Base-by-base conservation (phyloP, 1,139 yeast species). In the Magnusiomyces tetraspermus region DNA sequence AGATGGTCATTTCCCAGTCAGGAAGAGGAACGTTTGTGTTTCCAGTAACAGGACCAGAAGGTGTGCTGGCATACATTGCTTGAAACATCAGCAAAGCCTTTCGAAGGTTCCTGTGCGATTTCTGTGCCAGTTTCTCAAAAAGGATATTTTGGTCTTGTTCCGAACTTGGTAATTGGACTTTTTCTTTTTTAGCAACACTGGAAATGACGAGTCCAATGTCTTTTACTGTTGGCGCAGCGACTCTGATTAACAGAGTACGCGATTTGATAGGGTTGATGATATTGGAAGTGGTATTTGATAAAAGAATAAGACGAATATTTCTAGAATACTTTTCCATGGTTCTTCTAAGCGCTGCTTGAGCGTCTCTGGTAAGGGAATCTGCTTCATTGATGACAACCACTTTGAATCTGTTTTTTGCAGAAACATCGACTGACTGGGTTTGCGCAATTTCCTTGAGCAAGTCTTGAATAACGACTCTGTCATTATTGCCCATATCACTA, bases 261-360 rank as follows among this genome's bases (percentile, higher is more conserved):
- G 97, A 89, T 62, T 87, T 85, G 57, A 92, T 92, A 3, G 99
- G 99, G 1, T 90, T 83, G 58, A 92, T 92, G 56, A 92, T 89
- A 60, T 86, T 87, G 30, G 96, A 86, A 31, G 95, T 86, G 8
- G 96, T 80, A 65, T 87, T 92, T 61, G 96, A 87, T 33, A 92
- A 77, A 73, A 92, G 73, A 51, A 94, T 80, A 59, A 92, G 73
- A 58, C 99, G 78, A 61, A 92, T 80, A 64, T 88, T 90, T 23
- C 85, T 77, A 2, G 97, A 87, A 69, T 90, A 92, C 65, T 92
- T 92, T 66, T 92, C 99, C 97, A 92, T 94, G 0, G 99, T 92
- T 68, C 98, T 79, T 72, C 98, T 81, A 60, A 92, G 74, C 0
- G 98, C 98, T 15, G 97, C 97, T 67, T 92, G 98, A 0, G 98